Evolutionary conservation across 1,284 basidiomycete species (phyloP), one percentile per base, ranked within the genome.

Genomic region (Leccinum fallax): DNA sequence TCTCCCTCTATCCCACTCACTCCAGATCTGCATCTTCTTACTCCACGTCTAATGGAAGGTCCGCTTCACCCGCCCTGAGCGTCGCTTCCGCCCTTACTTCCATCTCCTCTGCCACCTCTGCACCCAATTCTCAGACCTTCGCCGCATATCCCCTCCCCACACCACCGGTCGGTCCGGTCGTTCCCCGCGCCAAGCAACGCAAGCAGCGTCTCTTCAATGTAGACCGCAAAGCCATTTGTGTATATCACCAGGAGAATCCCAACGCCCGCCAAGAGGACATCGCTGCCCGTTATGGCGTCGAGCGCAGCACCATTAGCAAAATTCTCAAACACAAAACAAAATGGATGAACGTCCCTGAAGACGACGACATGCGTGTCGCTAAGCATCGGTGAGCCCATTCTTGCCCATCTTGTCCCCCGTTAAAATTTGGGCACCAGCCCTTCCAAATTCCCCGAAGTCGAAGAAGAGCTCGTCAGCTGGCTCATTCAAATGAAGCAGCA

Each of bases 241-340:
- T 84, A 49, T 88, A 86, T 76, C 83, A 87, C 67, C 75, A 81
- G 56, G 77, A 85, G 3, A 79, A 91, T 68, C 89, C 89, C 0
- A 83, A 83, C 62, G 81, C 84, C 21, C 82, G 88, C 61, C 93
- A 95, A 74, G 92, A 94, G 70, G 90, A 93, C 69, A 93, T 95
- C 67, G 94, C 90, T 1, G 76, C 77, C 11, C 76, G 79, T 46
- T 96, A 90, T 72, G 85, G 85, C 58, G 90, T 95, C 59, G 94
- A 96, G 73, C 87, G 94, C 56, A 94, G 92, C 76, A 96, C 94
- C n/a, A 91, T 96, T 71, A 93, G 90, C 77, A 95, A 96, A 79
- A 95, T 95, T 65, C 81, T 96, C 64, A 95, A 95, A 73, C 79
- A 92, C 70, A 92, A 92, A 76, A 81, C 84, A 16, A 87, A 87